Evolutionary conservation across 2,329 filamentous ascomycete genomes (phyloP).

Genomic region (Neonectria sp.): DNA sequence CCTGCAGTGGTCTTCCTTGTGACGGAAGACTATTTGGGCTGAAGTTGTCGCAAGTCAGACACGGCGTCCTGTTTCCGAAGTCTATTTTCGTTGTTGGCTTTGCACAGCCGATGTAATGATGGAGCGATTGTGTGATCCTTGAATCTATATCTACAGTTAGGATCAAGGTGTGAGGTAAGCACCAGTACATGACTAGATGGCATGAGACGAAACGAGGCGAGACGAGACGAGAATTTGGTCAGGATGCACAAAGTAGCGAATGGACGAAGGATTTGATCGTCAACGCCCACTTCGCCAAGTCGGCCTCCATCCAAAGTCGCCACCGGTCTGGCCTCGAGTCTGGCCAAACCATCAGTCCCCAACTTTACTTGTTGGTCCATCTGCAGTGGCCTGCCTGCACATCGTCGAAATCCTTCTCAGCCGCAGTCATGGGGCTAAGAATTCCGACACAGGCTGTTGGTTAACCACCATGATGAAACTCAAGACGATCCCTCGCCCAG

Average conservation of each 20-base stretch:
- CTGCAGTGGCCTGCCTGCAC: not conserved
- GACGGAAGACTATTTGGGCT: not conserved
- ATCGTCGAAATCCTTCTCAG: constrained; percentile 18
- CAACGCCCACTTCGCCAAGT: not conserved
- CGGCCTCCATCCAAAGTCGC: constrained; percentile 4
- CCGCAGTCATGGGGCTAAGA: constrained; percentile 22
- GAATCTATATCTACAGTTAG: not conserved
- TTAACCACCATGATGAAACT: constrained; percentile 45
- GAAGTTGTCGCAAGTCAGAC: not conserved
- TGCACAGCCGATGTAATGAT: not conserved
- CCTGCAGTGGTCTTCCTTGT: not conserved
- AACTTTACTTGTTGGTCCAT: not conserved
- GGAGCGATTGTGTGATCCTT: not conserved
- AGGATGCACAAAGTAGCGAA: not conserved
- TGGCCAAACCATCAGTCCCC: not conserved
- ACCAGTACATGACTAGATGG: not conserved
- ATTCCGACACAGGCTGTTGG: constrained; percentile 30
- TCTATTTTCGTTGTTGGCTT: not conserved
- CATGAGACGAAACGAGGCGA: constrained; percentile 3
- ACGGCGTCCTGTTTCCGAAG: not conserved
- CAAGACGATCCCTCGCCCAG: constrained; percentile 25
- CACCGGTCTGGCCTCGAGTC: not conserved
- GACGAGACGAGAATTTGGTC: not conserved
- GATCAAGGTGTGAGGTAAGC: not conserved
- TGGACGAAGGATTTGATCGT: not conserved